These are phyloP conservation scores for Selaginella tamariscina DNA, from an alignment of 75 land plant genomes.

Conservation along the genomic window DNA sequence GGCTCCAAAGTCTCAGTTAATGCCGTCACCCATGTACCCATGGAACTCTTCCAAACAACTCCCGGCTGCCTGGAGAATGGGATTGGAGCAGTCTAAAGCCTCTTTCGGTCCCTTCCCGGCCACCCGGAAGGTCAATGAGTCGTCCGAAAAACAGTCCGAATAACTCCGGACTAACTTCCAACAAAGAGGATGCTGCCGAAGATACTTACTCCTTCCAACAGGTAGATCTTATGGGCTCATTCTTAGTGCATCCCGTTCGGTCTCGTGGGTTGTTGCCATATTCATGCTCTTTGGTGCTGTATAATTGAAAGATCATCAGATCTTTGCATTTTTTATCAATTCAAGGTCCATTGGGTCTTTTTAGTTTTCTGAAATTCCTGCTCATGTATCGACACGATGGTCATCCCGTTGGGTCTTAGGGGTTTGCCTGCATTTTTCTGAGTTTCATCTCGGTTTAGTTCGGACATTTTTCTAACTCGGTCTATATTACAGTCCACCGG, in stretches of 20 bases:
- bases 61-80: slow-evolving; percentile 7
- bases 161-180: neutral
- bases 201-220: neutral
- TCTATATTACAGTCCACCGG: slow-evolving; percentile 35
- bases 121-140: neutral
- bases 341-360: too few species aligned
- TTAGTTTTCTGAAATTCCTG: too few species aligned
- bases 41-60: neutral
- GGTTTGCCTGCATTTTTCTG: neutral
- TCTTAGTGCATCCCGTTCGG: too few species aligned
- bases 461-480: neutral
- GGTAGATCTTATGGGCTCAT: neutral
- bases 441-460: neutral
- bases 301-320: too few species aligned
- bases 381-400: too few species aligned
- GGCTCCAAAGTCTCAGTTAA: too few species aligned
- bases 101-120: slow-evolving; percentile 16
- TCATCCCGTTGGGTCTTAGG: too few species aligned
- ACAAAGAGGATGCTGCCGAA: neutral
- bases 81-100: slow-evolving; percentile 8
- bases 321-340: neutral
- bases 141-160: neutral
- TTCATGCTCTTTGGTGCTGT: too few species aligned
- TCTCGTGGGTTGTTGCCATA: too few species aligned
- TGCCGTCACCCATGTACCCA: slow-evolving; percentile 1